phyloP scores from a whole-genome alignment of 768 basidiomycete genomes.

The Boletus sensibilis region DNA sequence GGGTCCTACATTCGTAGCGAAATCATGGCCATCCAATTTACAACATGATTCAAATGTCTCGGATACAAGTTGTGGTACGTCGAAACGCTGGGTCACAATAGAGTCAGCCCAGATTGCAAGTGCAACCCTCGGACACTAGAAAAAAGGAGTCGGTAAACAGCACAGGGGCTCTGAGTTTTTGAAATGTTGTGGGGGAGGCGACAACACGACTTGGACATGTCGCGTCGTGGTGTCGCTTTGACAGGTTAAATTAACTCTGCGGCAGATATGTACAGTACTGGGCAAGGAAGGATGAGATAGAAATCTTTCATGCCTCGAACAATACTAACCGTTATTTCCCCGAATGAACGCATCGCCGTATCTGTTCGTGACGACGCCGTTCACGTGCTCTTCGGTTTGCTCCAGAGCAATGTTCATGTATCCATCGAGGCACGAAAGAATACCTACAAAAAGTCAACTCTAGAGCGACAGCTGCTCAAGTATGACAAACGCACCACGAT shows the following conservation, averaged over 20 bases:
- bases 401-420: slow-evolving; percentile 99
- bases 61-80: background rate
- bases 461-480: background rate
- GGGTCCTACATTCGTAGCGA: background rate
- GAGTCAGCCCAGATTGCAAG: background rate
- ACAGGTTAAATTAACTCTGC: slow-evolving; percentile 51
- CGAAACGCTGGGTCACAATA: background rate
- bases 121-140: background rate
- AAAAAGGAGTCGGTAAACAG: background rate
- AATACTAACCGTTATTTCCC: slow-evolving; percentile 79
- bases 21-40: background rate
- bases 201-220: background rate
- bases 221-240: background rate
- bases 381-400: slow-evolving; percentile 94
- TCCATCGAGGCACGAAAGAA: slow-evolving; percentile 92
- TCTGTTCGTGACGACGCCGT: slow-evolving; percentile 79
- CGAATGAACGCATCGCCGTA: slow-evolving; percentile 97
- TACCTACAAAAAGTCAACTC: slow-evolving; percentile 49
- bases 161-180: background rate
- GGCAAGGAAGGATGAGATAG: background rate
- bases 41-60: background rate
- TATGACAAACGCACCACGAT: slow-evolving; percentile 60
- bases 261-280: slow-evolving; percentile 80
- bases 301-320: no score
- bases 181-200: background rate